Base-by-base conservation (phyloP, 2,329 filamentous ascomycete species). In the Diaporthe aspalathi region DNA sequence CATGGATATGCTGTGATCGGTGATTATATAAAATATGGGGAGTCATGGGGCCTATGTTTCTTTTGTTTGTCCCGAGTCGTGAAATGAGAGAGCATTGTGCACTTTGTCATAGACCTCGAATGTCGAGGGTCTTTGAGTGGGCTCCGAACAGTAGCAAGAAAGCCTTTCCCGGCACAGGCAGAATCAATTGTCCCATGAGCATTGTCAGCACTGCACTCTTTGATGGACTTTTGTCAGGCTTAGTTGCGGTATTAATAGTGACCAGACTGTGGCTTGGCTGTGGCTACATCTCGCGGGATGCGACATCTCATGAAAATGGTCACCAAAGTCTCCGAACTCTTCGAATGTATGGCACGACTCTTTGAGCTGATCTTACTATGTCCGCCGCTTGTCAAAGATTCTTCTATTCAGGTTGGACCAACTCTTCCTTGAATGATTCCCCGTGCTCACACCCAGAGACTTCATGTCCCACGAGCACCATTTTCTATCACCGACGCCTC, bases 261-360 rank as follows among this genome's bases (percentile, higher is more conserved):
- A n/a, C n/a, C n/a, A 45, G n/a, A 16, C 6, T 52, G 35, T 5
- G 16, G 16, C 24, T 52, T 9, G 24, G 11, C 16, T 11, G 12
- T 17, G 24, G 16, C 1, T 52, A 2, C 24, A 8, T 52, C 14
- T 29, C 12, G 16, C 24, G 5, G 27, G 3, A 2, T 32, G 8
- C 17, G 0, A 32, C 8, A 24, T n/a, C 5, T 22, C 32, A 5
- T 22, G 56, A 8, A 4, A 0, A 22, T 8, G 8, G 5, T 47
- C 14, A 24, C 5, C 5, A 1, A 1, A 2, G 1, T 43, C 20
- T 2, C 20, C 16, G 1, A 4, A 9, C 11, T 20, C 0, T 43
- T 8, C n/a, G 5, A 14, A 9, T 8, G 5, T 12, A 38, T 38
- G 35, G 12, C 5, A 22, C 5, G 14, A 14, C 5, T 27, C 11